Conservation (phyloP, 192 early-diverging fungal species). For the Kappamyces sp. region DNA sequence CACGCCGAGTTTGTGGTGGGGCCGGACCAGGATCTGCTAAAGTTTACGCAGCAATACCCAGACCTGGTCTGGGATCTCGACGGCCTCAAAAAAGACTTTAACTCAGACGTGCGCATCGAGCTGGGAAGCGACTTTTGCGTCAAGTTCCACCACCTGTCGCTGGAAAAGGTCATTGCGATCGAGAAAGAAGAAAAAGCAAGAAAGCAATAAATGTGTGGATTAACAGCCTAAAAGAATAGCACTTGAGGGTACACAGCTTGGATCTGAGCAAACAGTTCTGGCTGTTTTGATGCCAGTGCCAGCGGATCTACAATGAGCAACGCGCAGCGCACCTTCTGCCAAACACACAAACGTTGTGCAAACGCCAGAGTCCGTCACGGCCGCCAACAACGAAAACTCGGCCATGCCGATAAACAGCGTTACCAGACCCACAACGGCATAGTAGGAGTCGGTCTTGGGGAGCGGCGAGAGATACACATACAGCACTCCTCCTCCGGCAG, state of each 20-base stretch:
- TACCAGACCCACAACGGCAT: conserved; percentile 25
- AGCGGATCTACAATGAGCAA: conserved; percentile 21
- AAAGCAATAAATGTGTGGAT: too few species aligned
- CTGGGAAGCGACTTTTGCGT: conserved; percentile 19
- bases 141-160: conserved; percentile 26
- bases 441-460: too few species aligned
- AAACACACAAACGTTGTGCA: conserved; percentile 93
- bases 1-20: conserved; percentile 27
- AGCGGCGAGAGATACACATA: conserved; percentile 23
- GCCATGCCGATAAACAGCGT: conserved; percentile 74
- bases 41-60: conserved; percentile 15
- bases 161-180: conserved; percentile 30
- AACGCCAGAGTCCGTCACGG: conserved; percentile 77
- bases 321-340: conserved; percentile 40
- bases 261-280: conserved; percentile 23
- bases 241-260: conserved; percentile 21
- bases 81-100: conserved; percentile 20
- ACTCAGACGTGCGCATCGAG: conserved; percentile 20
- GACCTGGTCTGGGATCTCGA: conserved; percentile 13
- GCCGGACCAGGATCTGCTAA: conserved; percentile 15
- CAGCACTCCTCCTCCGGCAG: conserved; percentile 52
- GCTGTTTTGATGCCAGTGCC: conserved; percentile 22
- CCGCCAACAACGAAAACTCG: conserved; percentile 73
- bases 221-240: too few species aligned
- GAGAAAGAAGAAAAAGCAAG: conserved; percentile 15